phyloP scores from a whole-genome alignment of 805 yeast genomes.

The Torulaspora gathmanii region DNA sequence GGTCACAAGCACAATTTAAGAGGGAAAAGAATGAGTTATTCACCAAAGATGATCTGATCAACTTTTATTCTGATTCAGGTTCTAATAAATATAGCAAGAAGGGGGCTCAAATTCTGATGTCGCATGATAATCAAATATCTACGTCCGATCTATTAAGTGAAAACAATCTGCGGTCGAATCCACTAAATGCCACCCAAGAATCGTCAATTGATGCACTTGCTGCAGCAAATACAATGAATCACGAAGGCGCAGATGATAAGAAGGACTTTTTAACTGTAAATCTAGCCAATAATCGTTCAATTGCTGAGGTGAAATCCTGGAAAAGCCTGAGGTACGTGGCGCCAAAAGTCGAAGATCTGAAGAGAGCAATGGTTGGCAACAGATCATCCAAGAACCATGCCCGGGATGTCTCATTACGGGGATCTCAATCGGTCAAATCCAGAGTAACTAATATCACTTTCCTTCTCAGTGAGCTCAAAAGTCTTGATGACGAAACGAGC shows the following conservation, averaged over 20 bases:
- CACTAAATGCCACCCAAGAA: conserved; percentile 4
- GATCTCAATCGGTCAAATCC: conserved; percentile 36
- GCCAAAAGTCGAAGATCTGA: conserved; percentile 31
- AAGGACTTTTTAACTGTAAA: neutral
- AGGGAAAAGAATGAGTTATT: conserved; percentile 18
- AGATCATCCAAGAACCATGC: conserved; percentile 7
- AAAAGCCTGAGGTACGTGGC: conserved; percentile 18
- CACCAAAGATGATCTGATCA: conserved; percentile 29
- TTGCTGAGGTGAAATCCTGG: conserved; percentile 24
- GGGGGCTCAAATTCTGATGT: conserved; percentile 29
- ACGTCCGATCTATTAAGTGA: conserved; percentile 27
- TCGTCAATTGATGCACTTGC: conserved; percentile 7
- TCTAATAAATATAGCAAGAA: conserved; percentile 30
- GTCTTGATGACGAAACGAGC: conserved; percentile 20
- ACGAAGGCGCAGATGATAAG: conserved; percentile 3
- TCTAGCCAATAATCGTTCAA: conserved; percentile 7
- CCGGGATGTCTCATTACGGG: conserved; percentile 17
- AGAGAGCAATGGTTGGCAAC: conserved; percentile 19
- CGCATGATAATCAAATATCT: conserved; percentile 21
- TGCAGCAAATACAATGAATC: neutral
- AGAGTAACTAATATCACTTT: conserved; percentile 37
- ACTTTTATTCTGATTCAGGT: conserved; percentile 32
- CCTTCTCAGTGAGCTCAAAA: conserved; percentile 32
- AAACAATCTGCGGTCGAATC: conserved; percentile 6
- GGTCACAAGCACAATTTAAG: conserved; percentile 23